Conservation (phyloP, 1,284 basidiomycete genomes). For the Prillingera fragicola region DNA sequence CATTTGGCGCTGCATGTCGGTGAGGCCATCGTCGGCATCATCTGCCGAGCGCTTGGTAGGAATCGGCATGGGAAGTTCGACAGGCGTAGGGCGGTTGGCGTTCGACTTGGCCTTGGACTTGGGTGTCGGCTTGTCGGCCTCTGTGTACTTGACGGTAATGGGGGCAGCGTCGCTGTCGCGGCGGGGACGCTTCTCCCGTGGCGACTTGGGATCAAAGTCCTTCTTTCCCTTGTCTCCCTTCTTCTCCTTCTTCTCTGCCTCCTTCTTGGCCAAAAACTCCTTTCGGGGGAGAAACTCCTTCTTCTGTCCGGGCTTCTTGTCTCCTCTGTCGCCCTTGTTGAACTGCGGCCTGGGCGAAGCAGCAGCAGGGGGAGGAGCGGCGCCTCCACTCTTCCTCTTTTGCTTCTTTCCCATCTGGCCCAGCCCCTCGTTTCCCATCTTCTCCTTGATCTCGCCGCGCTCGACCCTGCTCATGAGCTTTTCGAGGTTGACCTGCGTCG, state of each 20-base stretch:
- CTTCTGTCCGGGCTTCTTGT: neutral
- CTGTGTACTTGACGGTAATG: too few species aligned
- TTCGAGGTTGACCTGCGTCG: conserved; percentile 64
- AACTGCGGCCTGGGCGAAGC: too few species aligned
- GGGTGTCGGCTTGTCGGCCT: neutral
- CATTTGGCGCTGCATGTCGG: conserved; percentile 67
- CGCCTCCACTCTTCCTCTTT: conserved; percentile 19
- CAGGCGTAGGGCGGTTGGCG: conserved; percentile 13
- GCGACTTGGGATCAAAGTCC: conserved; percentile 6
- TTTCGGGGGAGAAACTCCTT: too few species aligned
- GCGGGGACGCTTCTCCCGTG: neutral
- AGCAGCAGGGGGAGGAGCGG: too few species aligned
- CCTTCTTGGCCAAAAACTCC: neutral
- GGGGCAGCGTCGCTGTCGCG: too few species aligned
- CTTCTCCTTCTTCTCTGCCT: conserved; percentile 5
- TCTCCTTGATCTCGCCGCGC: conserved; percentile 38
- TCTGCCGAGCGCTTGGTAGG: conserved; percentile 11
- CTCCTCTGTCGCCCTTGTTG: conserved; percentile 1
- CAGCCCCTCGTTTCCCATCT: conserved; percentile 21
- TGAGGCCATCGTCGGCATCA: conserved; percentile 52
- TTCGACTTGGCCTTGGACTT: conserved; percentile 5
- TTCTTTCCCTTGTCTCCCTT: conserved; percentile 1
- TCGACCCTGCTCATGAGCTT: conserved; percentile 64
- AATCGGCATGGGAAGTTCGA: conserved; percentile 27
- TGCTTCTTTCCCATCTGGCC: conserved; percentile 38